A percentile compares a stretch with the other conserved stretches of the same genome.
Evolutionary conservation across 257 asterid species (phyloP).

Genomic region (Leonotis leonurus): DNA sequence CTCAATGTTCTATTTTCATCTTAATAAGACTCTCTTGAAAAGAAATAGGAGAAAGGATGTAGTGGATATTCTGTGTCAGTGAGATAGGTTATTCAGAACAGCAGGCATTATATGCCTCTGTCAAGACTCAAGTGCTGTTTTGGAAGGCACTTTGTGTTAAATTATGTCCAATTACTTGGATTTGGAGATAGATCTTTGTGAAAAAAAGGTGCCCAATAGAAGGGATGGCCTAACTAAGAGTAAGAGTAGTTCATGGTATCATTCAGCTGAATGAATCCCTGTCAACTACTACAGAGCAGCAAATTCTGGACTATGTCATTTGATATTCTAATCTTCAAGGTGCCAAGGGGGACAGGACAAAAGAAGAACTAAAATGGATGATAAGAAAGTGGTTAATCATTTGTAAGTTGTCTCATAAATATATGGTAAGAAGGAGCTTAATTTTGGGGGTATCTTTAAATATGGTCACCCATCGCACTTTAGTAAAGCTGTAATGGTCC

Average conservation of each 20-base stretch:
- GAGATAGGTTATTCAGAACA: no score
- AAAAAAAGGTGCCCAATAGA: neutral
- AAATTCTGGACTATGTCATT: neutral
- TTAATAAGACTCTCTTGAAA: no score
- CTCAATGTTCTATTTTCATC: neutral
- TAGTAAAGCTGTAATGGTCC: no score
- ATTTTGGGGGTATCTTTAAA: no score
- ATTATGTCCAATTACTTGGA: neutral
- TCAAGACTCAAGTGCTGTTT: neutral
- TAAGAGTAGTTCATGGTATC: neutral
- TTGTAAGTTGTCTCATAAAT: no score
- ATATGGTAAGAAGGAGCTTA: no score
- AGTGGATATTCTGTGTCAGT: no score
- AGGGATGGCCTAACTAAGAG: neutral
- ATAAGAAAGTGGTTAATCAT: no score
- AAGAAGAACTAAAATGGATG: no score
- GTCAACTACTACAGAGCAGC: neutral
- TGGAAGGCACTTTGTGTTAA: no score
- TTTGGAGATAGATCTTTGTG: neutral
- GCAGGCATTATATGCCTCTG: neutral
- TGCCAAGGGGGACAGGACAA: neutral
- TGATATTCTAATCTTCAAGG: neutral
- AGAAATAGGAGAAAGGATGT: no score
- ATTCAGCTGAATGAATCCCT: neutral
- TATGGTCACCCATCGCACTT: no score